Evolutionary conservation across 768 basidiomycete genomes (phyloP), one percentile per base, ranked within the genome.

Genomic region (Piloderma croceum): DNA sequence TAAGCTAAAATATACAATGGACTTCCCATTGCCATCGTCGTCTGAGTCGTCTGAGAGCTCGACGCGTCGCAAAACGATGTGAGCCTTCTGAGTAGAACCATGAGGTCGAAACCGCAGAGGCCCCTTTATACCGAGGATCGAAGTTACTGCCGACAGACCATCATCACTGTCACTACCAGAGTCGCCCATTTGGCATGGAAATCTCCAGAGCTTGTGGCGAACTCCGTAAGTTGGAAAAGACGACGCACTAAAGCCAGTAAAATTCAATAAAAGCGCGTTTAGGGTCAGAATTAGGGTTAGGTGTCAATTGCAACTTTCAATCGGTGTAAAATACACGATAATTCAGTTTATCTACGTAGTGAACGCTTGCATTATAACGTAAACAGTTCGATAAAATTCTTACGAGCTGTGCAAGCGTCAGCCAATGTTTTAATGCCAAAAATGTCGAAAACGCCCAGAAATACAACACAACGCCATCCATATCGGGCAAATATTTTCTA

Each of bases 41-140:
- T 52, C 58, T 7, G 71, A 61, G 48, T 73, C 67, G 20, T 73
- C 72, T 10, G 69, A 57, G 15, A 64, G 40, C 46, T 69, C 69
- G 47, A 80, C 80, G 59, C 81, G 80, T 64, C 76, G 70, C 32
- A 85, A 59, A 48, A 83, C 64, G 48, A 81, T 69, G 60, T 85
- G 83, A 20, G 83, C 71, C 57, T 83, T 84, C 52, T 80, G 77
- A 40, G 69, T 76, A 47, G 73, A 71, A 19, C 76, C 73, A 70
- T 83, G 81, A 47, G 70, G 74, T 47, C 77, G 73, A 62, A 85
- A 73, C 52, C 80, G 81, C 51, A 84, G 63, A 36, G 64, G 54
- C 29, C 74, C 76, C 59, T 76, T 76, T 54, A 84, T 62, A 45
- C 80, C 81, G 39, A 85, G 70, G 44, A 80, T 50, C 33, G 81